phyloP scores from a whole-genome alignment of 228 moss, liverwort and hornwort species.

The Sphagnum fallax region DNA sequence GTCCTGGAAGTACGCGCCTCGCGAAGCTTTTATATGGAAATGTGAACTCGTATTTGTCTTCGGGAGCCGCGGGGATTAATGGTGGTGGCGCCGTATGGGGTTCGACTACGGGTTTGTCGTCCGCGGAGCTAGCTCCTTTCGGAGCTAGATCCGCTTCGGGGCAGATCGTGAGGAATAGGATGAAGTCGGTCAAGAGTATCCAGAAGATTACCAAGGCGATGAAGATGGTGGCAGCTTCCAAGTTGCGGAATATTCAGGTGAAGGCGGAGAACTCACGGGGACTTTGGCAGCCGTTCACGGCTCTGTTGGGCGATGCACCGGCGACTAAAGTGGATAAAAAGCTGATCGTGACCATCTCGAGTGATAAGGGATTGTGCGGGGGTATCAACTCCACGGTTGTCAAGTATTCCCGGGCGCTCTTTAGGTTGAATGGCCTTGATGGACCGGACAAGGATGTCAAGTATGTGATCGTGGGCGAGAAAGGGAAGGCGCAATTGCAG shows the following conservation, averaged over 20 bases:
- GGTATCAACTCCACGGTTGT: conserved; percentile 92
- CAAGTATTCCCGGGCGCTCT: conserved; percentile 72
- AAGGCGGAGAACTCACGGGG: conserved; percentile 91
- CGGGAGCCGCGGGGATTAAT: conserved; percentile 28
- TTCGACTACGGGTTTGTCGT: conserved; percentile 24
- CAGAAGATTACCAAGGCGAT: conserved; percentile 97
- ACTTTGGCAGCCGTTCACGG: conserved; percentile 89
- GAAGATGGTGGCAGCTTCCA: conserved; percentile 78
- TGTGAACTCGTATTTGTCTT: conserved; percentile 29
- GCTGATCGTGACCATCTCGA: conserved; percentile 68
- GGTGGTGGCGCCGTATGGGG: conserved; percentile 19
- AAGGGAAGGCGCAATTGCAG: conserved; percentile 70
- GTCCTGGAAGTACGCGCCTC: conserved; percentile 69
- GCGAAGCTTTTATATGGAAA: conserved; percentile 58
- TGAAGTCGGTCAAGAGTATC: conserved; percentile 95
- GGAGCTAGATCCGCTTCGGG: conserved; percentile 72
- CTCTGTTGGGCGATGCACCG: conserved; percentile 76
- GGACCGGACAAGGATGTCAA: conserved; percentile 39
- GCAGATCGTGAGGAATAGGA: conserved; percentile 87
- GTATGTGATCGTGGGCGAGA: conserved; percentile 76
- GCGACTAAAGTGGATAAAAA: conserved; percentile 60
- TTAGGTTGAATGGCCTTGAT: conserved; percentile 36
- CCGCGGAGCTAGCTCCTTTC: conserved; percentile 68
- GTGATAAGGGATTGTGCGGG: conserved; percentile 93
- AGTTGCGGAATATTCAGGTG: conserved; percentile 78